phyloP scores from a whole-genome alignment of 202 grass and related monocot genomes.

The Panicum hallii region DNA sequence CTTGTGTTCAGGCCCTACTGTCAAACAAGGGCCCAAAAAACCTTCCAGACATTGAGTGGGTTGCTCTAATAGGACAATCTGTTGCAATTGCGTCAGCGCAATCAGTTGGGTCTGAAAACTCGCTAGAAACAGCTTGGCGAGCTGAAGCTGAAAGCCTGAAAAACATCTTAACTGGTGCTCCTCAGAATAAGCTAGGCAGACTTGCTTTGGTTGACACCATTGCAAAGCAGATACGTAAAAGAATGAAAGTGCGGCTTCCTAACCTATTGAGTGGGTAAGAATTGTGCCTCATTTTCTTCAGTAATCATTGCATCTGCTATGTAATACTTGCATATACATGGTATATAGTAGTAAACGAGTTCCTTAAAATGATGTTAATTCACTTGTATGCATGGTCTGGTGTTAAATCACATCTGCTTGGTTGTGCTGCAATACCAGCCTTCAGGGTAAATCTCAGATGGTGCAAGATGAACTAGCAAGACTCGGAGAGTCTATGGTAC shows the following conservation, averaged over 20 bases:
- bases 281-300: constrained; percentile 28
- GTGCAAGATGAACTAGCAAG: constrained; percentile 79
- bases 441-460: constrained; percentile 86
- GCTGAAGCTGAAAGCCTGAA: constrained; percentile 84
- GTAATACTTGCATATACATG: constrained; percentile 25
- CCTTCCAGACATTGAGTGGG: constrained; percentile 73
- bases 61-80: constrained; percentile 78
- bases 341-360: background rate
- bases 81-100: constrained; percentile 73
- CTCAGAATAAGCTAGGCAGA: constrained; percentile 72
- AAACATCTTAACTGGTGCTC: constrained; percentile 63
- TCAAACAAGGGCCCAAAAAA: constrained; percentile 66
- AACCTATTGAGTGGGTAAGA: constrained; percentile 79
- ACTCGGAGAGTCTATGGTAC: constrained; percentile 76
- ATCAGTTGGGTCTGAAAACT: constrained; percentile 72
- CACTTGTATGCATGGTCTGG: constrained; percentile 7
- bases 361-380: background rate
- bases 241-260: constrained; percentile 78
- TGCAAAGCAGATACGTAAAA: constrained; percentile 76
- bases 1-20: constrained; percentile 73
- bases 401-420: constrained; percentile 17
- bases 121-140: constrained; percentile 73
- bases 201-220: constrained; percentile 65
- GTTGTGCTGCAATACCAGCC: constrained; percentile 51
- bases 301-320: constrained; percentile 4